Conservation (phyloP, 495 filamentous ascomycete species). For the Neurospora discreta region DNA sequence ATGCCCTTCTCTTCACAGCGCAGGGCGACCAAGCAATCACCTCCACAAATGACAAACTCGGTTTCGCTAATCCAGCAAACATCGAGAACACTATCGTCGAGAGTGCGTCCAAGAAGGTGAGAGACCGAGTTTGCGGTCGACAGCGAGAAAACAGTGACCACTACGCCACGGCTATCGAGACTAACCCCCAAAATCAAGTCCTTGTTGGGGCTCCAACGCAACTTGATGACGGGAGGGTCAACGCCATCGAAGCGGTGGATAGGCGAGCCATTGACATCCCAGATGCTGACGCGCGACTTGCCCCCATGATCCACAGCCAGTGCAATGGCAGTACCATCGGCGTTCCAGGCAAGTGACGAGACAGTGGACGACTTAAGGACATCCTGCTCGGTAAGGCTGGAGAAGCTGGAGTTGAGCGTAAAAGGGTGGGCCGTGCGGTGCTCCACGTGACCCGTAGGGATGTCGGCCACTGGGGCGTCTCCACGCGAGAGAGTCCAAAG, state of each 20-base stretch:
- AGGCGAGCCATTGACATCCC: constrained; percentile 46
- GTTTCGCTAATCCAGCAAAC: constrained; percentile 49
- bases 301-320: constrained; percentile 53
- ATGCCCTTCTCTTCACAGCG: constrained; percentile 29
- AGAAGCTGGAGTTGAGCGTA: constrained; percentile 20
- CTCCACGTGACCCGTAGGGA: constrained; percentile 34
- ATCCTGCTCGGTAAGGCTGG: constrained; percentile 34
- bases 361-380: constrained; percentile 35
- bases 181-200: constrained; percentile 44
- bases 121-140: constrained; percentile 25
- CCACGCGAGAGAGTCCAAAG: constrained; percentile 61
- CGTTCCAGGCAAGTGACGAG: constrained; percentile 63
- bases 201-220: constrained; percentile 50
- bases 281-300: constrained; percentile 57
- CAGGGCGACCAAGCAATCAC: constrained; percentile 34
- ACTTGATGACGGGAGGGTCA: constrained; percentile 43
- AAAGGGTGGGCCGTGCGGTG: constrained; percentile 4
- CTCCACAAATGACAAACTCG: constrained; percentile 50
- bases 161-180: constrained; percentile 28
- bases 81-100: constrained; percentile 38
- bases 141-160: constrained; percentile 41
- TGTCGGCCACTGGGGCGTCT: constrained; percentile 32
- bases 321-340: constrained; percentile 53
- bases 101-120: constrained; percentile 33
- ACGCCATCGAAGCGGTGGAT: constrained; percentile 33